Base-by-base conservation (phyloP, 192 early-diverging fungal species). In the Coemansia sp. region DNA sequence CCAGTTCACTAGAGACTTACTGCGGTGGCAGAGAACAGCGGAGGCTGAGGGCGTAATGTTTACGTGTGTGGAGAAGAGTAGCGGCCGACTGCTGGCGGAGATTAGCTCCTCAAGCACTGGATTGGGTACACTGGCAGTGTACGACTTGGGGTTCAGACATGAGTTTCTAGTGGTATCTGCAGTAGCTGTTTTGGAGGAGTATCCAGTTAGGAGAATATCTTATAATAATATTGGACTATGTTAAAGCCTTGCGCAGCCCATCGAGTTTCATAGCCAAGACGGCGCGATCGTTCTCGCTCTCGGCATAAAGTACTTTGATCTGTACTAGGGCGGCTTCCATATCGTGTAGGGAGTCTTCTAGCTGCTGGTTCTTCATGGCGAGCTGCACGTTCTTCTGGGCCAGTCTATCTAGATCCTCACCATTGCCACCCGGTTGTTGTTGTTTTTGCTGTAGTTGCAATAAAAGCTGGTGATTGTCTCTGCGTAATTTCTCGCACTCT, bases 381-480 rank as follows among this genome's bases (percentile, higher is more conserved):
- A 95, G 85, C 60, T 89, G 90, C 42, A 91, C 77, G 73, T 99
- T 99, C 85, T 98, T 99, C 37, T 87, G 69, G 6, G 91, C 87
- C 55, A 99, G 79, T 47, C 79, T 69, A 32, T 97, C 90, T 81
- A 96, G 89, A 61, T 97, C 92, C 35, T 83, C 86, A 2, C 75
- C 88, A n/a, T n/a, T n/a, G 79, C 60, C 89, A 78, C 35, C 75
- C 69, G n/a, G n/a, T n/a, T 75, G 67, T 23, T 84, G 81, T 68
- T 93, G 65, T 11, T 83, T 84, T 52, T 64, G 69, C 72, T 93
- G 88, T 2, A 96, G 75, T 38, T 30, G 55, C 32, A 1, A 17
- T 90, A 16, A 71, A 47, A 77, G 68, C 58, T 30, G 86, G 9
- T 84, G 77, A 30, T 88, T 86, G 38, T 86, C 85, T 1, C 84